Percentiles rank a stretch among this genome's conserved stretches.
These are phyloP conservation scores for Marvania coccoides DNA, from an alignment of 139 green algal genomes.

Conservation along the genomic window DNA sequence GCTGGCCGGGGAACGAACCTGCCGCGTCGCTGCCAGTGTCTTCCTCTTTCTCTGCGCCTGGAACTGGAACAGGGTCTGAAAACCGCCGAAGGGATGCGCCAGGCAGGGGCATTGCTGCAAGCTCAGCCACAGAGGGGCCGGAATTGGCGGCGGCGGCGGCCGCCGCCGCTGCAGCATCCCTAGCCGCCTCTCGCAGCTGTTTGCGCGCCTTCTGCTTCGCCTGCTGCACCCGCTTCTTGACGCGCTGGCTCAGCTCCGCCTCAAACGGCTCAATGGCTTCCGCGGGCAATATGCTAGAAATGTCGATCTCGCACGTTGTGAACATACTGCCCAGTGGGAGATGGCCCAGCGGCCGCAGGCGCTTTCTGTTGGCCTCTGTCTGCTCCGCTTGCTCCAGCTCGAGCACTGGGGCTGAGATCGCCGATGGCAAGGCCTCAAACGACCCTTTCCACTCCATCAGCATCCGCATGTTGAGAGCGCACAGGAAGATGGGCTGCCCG, in stretches of 20 bases:
- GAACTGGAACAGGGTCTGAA: neutral
- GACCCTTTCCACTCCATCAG: conserved; percentile 41
- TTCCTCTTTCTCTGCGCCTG: neutral
- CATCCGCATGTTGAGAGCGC: conserved; percentile 61
- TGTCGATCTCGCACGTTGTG: conserved; percentile 46
- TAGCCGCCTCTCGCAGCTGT: conserved; percentile 8
- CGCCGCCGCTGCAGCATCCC: conserved; percentile 32
- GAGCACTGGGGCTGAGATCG: conserved; percentile 46
- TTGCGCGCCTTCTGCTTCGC: conserved; percentile 1
- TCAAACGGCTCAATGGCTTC: conserved; percentile 57
- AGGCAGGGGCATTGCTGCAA: conserved; percentile 28
- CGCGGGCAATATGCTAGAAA: conserved; percentile 36
- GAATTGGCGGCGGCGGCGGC: conserved; percentile 13
- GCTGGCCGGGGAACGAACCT: neutral
- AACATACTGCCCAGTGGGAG: conserved; percentile 50
- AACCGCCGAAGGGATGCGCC: neutral
- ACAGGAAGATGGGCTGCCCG: conserved; percentile 71
- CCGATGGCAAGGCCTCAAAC: conserved; percentile 43
- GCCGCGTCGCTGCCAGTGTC: neutral
- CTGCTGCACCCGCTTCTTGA: conserved; percentile 33
- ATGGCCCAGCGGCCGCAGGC: conserved; percentile 52
- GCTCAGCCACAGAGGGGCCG: conserved; percentile 39
- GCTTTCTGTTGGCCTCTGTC: conserved; percentile 39
- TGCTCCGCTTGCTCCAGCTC: conserved; percentile 63
- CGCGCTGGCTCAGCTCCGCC: conserved; percentile 50